A percentile compares a stretch with the other conserved stretches of the same genome.
Evolutionary conservation across 345 rosid genomes (phyloP).

Genomic region (Lumnitzera racemosa): DNA sequence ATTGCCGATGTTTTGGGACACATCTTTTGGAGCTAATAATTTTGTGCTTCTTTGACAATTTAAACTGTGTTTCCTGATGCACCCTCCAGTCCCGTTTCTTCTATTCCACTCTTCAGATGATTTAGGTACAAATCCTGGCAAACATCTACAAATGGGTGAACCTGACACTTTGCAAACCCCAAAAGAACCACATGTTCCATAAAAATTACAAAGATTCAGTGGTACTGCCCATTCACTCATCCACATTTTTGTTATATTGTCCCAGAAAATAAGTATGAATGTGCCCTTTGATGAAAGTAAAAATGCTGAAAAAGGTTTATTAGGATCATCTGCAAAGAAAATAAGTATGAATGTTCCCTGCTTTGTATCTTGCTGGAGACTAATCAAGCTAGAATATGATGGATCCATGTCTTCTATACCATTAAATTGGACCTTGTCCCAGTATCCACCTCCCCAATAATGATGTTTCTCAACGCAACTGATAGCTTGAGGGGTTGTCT

Average conservation of each 20-base stretch:
- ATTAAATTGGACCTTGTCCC: too few relatives aligned
- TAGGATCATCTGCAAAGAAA: too few relatives aligned
- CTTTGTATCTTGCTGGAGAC: too few relatives aligned
- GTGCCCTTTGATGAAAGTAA: constrained; percentile 11
- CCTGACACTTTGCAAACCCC: constrained; percentile 7
- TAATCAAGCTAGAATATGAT: too few relatives aligned
- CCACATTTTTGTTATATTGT: constrained; percentile 3
- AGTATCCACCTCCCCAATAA: not conserved
- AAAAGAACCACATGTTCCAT: constrained; percentile 14
- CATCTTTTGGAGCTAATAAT: not conserved
- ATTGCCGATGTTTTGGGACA: not conserved
- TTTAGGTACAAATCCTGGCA: constrained; percentile 23
- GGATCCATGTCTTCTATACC: too few relatives aligned
- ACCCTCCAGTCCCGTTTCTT: constrained; percentile 14
- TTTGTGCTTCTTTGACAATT: constrained; percentile 7
- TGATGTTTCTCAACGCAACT: not conserved
- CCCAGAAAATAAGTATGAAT: constrained; percentile 12
- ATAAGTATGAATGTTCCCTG: too few relatives aligned
- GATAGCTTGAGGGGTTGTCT: constrained; percentile 18
- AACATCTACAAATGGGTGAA: constrained; percentile 9
- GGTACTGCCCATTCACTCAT: constrained; percentile 7
- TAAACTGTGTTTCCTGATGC: constrained; percentile 6
- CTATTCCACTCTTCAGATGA: not conserved
- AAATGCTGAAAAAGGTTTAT: not conserved
- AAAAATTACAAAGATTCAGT: constrained; percentile 17